A percentile compares a stretch with the other conserved stretches of the same genome.
Evolutionary conservation across 2,329 filamentous ascomycete species (phyloP).

Genomic region (Fusarium sp.): DNA sequence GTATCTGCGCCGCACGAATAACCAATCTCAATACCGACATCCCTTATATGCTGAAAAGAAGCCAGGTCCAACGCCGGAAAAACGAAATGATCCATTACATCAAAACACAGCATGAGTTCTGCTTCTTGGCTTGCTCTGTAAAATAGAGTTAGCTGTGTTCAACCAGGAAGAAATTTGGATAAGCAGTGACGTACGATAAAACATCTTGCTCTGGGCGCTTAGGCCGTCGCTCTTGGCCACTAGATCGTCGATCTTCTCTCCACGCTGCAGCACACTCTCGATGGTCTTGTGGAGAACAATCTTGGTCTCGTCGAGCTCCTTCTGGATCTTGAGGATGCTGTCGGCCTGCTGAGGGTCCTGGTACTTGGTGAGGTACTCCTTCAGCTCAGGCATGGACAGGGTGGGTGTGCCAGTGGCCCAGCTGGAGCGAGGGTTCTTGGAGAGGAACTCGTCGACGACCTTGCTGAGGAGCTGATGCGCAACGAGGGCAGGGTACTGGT

Average conservation of each 20-base stretch:
- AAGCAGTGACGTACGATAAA: slow-evolving; percentile 76
- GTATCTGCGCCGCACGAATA: slow-evolving; percentile 48
- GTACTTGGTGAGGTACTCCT: slow-evolving; percentile 80
- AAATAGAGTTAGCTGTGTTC: slow-evolving; percentile 16
- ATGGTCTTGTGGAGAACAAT: slow-evolving; percentile 98
- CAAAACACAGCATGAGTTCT: slow-evolving; percentile 80
- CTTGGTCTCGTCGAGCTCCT: slow-evolving; percentile 97
- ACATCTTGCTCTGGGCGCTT: slow-evolving; percentile 96
- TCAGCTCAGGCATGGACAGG: slow-evolving; percentile 78
- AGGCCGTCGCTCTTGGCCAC: slow-evolving; percentile 94
- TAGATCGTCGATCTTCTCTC: slow-evolving; percentile 95
- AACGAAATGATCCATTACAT: slow-evolving; percentile 65
- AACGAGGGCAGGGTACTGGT: slow-evolving; percentile 80
- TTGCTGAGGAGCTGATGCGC: slow-evolving; percentile 91
- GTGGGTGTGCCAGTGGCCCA: slow-evolving; percentile 70
- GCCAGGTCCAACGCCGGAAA: slow-evolving; percentile 52
- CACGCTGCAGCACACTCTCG: slow-evolving; percentile 85
- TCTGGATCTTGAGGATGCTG: slow-evolving; percentile 95
- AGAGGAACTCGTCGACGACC: slow-evolving; percentile 86
- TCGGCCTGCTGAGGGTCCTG: slow-evolving; percentile 91
- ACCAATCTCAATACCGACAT: slow-evolving; percentile 52
- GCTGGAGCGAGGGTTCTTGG: slow-evolving; percentile 77
- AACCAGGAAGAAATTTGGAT: neutral
- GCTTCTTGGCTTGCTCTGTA: slow-evolving; percentile 78
- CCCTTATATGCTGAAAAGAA: slow-evolving; percentile 50